phyloP scores from a whole-genome alignment of 192 early-diverging fungal genomes.

The Thoreauomyces humboldtii region DNA sequence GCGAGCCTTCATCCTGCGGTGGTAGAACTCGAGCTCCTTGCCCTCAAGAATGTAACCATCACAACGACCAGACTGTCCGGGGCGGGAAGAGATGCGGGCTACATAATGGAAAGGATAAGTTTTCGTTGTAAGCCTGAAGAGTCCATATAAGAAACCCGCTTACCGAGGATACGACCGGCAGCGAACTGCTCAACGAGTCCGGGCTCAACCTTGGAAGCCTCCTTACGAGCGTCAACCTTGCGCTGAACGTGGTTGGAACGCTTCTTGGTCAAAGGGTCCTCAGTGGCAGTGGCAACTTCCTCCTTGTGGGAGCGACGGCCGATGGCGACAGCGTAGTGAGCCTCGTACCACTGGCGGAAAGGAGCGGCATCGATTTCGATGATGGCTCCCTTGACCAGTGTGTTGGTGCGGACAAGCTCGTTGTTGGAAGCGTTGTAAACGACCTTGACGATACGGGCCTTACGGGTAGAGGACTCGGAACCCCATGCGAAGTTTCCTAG shows the following conservation, averaged over 20 bases:
- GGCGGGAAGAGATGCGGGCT: slow-evolving; percentile 91
- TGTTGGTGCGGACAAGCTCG: slow-evolving; percentile 99
- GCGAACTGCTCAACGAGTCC: slow-evolving; percentile 91
- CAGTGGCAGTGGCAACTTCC: slow-evolving; percentile 5
- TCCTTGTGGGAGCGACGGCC: slow-evolving; percentile 79
- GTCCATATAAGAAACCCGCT: neutral
- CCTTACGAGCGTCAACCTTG: slow-evolving; percentile 85
- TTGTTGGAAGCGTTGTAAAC: slow-evolving; percentile 99
- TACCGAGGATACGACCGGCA: slow-evolving; percentile 77
- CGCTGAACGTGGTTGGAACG: slow-evolving; percentile 88
- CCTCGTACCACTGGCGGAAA: slow-evolving; percentile 99
- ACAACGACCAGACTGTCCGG: slow-evolving; percentile 94
- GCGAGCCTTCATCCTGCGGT: slow-evolving; percentile 81
- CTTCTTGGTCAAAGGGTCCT: slow-evolving; percentile 70
- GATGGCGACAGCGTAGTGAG: slow-evolving; percentile 87
- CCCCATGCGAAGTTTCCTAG: slow-evolving; percentile 99
- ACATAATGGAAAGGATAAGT: slow-evolving; percentile 2
- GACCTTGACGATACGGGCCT: slow-evolving; percentile 93
- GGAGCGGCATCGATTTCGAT: slow-evolving; percentile 98
- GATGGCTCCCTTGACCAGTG: slow-evolving; percentile 93
- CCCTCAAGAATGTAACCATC: slow-evolving; percentile 99
- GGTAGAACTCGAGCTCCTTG: slow-evolving; percentile 99
- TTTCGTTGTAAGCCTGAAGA: neutral
- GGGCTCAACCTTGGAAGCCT: slow-evolving; percentile 77
- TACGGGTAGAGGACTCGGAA: slow-evolving; percentile 90